A percentile compares a stretch with the other conserved stretches of the same genome.
Conservation (phyloP, 2,329 filamentous ascomycete genomes). For the Parastagonospora nodorum region DNA sequence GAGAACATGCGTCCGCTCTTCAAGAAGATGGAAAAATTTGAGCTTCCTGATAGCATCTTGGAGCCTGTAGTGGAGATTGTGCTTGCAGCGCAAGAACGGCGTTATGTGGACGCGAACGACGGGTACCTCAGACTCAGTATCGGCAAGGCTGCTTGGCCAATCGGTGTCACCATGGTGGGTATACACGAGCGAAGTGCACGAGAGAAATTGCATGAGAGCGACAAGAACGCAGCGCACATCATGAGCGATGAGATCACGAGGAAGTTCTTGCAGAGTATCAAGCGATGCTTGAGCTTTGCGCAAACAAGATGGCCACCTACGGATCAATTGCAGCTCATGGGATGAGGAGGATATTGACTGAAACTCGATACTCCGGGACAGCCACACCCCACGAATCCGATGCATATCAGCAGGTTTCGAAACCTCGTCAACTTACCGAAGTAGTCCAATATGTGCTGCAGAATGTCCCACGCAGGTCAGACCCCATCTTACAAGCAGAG, state of each 20-base stretch:
- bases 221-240: constrained; percentile 83
- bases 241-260: constrained; percentile 95
- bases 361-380: neutral
- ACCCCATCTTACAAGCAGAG: too few relatives aligned
- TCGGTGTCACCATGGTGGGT: constrained; percentile 99
- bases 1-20: constrained; percentile 91
- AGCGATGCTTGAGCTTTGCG: constrained; percentile 92
- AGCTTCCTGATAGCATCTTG: constrained; percentile 78
- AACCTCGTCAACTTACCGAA: too few relatives aligned
- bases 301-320: constrained; percentile 96
- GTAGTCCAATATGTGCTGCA: too few relatives aligned
- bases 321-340: constrained; percentile 94
- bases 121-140: constrained; percentile 92
- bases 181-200: constrained; percentile 96
- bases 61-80: constrained; percentile 90
- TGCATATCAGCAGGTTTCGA: too few relatives aligned
- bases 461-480: too few relatives aligned
- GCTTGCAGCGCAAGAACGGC: constrained; percentile 81
- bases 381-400: too few relatives aligned
- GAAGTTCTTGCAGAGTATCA: constrained; percentile 97
- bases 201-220: constrained; percentile 86
- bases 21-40: constrained; percentile 81
- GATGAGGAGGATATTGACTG: constrained; percentile 53
- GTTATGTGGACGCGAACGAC: constrained; percentile 96
- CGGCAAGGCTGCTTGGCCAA: constrained; percentile 96